Evolutionary conservation across 306 rosid species (phyloP).

Genomic region (Vicia sativa): DNA sequence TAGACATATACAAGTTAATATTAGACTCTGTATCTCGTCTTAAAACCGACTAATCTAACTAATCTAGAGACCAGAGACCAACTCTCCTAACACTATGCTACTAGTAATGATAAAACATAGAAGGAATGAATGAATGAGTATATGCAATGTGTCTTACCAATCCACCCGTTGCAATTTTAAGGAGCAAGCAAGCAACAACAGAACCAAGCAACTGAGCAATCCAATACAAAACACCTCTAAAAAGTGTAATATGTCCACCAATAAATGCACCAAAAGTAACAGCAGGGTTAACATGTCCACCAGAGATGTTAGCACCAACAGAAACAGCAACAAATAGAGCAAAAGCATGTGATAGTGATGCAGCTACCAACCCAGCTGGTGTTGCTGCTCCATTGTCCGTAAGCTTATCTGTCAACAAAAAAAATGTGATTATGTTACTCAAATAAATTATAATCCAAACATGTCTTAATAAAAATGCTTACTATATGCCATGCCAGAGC

Average conservation of each 20-base stretch:
- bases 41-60: no score
- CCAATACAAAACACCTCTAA: slow-evolving; percentile 69
- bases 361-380: slow-evolving; percentile 69
- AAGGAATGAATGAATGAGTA: not conserved
- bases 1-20: not conserved
- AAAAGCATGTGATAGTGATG: slow-evolving; percentile 69
- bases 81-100: no score
- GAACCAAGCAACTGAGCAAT: slow-evolving; percentile 85
- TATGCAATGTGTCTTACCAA: slow-evolving; percentile 43
- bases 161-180: slow-evolving; percentile 68
- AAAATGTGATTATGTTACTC: no score
- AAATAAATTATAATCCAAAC: no score
- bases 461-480: not conserved
- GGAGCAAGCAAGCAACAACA: slow-evolving; percentile 79
- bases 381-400: slow-evolving; percentile 64
- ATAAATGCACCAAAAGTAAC: slow-evolving; percentile 76
- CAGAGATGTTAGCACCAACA: slow-evolving; percentile 77
- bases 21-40: not conserved
- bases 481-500: slow-evolving; percentile 76
- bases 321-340: slow-evolving; percentile 77
- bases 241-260: slow-evolving; percentile 74
- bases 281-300: slow-evolving; percentile 83
- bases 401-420: slow-evolving; percentile 55
- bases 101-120: not conserved
- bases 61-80: no score